Conservation (phyloP, 2,329 filamentous ascomycete genomes). For the Claviceps pusilla region DNA sequence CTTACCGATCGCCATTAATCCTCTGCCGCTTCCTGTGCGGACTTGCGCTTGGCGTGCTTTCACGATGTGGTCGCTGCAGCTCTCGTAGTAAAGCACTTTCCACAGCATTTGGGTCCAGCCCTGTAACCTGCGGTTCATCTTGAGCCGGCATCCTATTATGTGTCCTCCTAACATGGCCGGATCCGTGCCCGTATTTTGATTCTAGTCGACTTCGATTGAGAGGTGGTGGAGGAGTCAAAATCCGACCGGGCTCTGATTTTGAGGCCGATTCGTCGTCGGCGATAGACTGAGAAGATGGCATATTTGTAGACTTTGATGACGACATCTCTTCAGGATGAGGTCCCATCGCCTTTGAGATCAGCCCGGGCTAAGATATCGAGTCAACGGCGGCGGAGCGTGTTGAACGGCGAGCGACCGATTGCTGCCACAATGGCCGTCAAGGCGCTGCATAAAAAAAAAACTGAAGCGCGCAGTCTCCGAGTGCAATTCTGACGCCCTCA, state of each 20-base stretch:
- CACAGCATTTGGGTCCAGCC: constrained; percentile 34
- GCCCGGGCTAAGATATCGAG: constrained; percentile 6
- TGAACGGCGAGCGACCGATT: not conserved
- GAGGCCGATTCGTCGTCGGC: not conserved
- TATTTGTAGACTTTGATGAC: constrained; percentile 16
- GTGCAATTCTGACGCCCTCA: not conserved
- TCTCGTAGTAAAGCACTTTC: constrained; percentile 37
- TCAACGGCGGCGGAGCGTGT: constrained; percentile 10
- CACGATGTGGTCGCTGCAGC: constrained; percentile 33
- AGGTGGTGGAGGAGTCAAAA: constrained; percentile 30
- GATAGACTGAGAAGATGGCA: constrained; percentile 2
- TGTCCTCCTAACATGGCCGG: constrained; percentile 16
- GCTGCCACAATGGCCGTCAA: not conserved
- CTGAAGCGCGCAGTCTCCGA: constrained; percentile 4
- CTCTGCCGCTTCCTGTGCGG: constrained; percentile 44
- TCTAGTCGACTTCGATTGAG: constrained; percentile 29
- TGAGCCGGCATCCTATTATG: constrained; percentile 22
- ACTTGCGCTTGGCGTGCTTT: constrained; percentile 37
- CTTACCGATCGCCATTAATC: constrained; percentile 46
- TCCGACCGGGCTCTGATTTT: constrained; percentile 17
- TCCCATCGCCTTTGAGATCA: not conserved
- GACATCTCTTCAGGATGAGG: constrained; percentile 9
- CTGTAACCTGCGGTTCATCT: constrained; percentile 21
- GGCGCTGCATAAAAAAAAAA: constrained; percentile 4
- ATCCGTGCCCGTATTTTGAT: constrained; percentile 24